Evolutionary conservation across 2,329 filamentous ascomycete species (phyloP).

Genomic region (Paracoccidioides lutzii): DNA sequence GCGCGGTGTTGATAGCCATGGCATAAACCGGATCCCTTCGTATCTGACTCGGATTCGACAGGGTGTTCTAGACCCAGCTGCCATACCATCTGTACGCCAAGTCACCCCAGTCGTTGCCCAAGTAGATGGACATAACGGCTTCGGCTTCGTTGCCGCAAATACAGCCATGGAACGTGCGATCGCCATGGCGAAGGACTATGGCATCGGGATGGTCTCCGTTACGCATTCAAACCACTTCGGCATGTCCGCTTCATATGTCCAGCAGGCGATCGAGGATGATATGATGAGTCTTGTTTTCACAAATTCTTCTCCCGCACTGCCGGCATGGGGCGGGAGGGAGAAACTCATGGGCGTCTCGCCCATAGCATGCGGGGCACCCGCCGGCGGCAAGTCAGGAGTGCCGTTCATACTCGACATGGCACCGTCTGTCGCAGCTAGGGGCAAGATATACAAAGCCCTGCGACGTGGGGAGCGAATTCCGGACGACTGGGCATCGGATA

Average conservation of each 20-base stretch:
- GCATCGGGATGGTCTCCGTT: conserved; percentile 64
- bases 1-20: conserved; percentile 67
- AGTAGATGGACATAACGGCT: conserved; percentile 56
- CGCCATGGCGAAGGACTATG: conserved; percentile 48
- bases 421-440: conserved; percentile 32
- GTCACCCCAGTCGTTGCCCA: conserved; percentile 59
- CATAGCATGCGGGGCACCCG: conserved; percentile 62
- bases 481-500: conserved; percentile 59
- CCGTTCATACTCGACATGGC: conserved; percentile 47
- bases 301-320: conserved; percentile 59
- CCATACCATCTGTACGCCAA: conserved; percentile 45
- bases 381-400: conserved; percentile 34
- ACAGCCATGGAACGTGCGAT: conserved; percentile 55
- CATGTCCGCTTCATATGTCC: conserved; percentile 70
- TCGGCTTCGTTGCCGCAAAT: conserved; percentile 60
- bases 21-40: conserved; percentile 62
- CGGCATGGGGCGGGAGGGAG: conserved; percentile 54
- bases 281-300: conserved; percentile 62
- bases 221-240: conserved; percentile 73
- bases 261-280: conserved; percentile 58
- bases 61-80: conserved; percentile 51
- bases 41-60: conserved; percentile 62
- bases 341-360: conserved; percentile 64
- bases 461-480: conserved; percentile 33
- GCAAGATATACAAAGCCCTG: conserved; percentile 35